phyloP scores from a whole-genome alignment of 2,329 filamentous ascomycete genomes.

The Trichoderma citrinoviride region DNA sequence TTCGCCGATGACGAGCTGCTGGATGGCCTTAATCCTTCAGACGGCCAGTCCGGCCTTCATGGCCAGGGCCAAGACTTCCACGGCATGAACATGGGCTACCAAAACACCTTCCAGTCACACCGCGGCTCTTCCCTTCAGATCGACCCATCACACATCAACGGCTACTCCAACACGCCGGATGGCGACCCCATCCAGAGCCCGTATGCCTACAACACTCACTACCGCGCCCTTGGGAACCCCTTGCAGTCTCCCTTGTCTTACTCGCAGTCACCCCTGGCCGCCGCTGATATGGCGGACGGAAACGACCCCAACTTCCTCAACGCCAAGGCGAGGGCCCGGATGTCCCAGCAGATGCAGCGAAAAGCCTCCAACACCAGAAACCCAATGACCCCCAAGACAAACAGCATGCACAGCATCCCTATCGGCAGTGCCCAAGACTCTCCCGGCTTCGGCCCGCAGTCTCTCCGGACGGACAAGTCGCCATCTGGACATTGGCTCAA shows the following conservation, averaged over 20 bases:
- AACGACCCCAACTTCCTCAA: slow-evolving; percentile 59
- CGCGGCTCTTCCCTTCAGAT: slow-evolving; percentile 58
- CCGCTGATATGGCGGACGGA: slow-evolving; percentile 49
- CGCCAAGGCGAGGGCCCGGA: slow-evolving; percentile 57
- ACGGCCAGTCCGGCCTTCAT: slow-evolving; percentile 50
- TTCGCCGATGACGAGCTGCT: slow-evolving; percentile 88
- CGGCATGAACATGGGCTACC: slow-evolving; percentile 58
- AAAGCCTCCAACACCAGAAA: slow-evolving; percentile 73
- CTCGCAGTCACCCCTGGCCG: slow-evolving; percentile 41
- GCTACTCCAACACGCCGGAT: slow-evolving; percentile 89
- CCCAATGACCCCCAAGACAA: slow-evolving; percentile 85
- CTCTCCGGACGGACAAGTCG: slow-evolving; percentile 79
- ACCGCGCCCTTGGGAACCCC: slow-evolving; percentile 59
- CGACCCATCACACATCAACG: slow-evolving; percentile 68
- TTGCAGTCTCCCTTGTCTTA: slow-evolving; percentile 43
- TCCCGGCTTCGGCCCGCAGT: slow-evolving; percentile 70
- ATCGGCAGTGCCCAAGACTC: slow-evolving; percentile 63
- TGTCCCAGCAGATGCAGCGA: slow-evolving; percentile 64
- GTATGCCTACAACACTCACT: slow-evolving; percentile 80
- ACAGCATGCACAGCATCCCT: slow-evolving; percentile 68
- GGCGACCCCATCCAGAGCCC: slow-evolving; percentile 90
- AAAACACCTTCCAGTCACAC: slow-evolving; percentile 53
- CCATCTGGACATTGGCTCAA: slow-evolving; percentile 88
- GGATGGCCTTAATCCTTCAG: slow-evolving; percentile 65
- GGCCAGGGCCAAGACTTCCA: slow-evolving; percentile 56